Conservation (phyloP, 2,329 filamentous ascomycete genomes). For the Colletotrichum karsti region DNA sequence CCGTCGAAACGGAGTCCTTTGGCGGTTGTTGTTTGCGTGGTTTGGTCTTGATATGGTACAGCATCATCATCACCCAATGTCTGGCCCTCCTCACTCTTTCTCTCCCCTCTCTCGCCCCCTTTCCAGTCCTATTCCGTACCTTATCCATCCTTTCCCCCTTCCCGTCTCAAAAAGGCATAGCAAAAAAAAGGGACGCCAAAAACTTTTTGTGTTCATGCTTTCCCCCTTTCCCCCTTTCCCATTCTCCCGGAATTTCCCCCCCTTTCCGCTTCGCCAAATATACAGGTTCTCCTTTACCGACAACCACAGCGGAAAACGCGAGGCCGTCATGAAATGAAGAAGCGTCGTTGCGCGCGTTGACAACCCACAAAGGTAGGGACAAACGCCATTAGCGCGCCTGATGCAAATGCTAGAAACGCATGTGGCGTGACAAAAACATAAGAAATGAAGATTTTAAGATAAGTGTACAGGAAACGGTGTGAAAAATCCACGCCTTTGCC, state of each 20-base stretch:
- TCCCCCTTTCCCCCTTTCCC: slow-evolving; percentile 20
- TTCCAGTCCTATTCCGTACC: neutral
- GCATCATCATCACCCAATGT: slow-evolving; percentile 24
- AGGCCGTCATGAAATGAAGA: neutral
- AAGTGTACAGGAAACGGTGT: slow-evolving; percentile 25
- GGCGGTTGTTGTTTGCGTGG: slow-evolving; percentile 15
- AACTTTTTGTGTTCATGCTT: slow-evolving; percentile 27
- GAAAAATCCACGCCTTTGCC: slow-evolving; percentile 20
- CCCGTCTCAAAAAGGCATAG: slow-evolving; percentile 15
- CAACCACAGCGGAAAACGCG: neutral
- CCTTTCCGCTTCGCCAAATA: slow-evolving; percentile 19
- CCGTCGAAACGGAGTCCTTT: slow-evolving; percentile 16
- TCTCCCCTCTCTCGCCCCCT: neutral
- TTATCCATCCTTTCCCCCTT: neutral
- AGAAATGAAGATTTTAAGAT: slow-evolving; percentile 14
- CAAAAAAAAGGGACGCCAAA: slow-evolving; percentile 26
- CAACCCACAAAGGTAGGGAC: neutral
- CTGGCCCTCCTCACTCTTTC: neutral
- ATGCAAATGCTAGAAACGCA: slow-evolving; percentile 28
- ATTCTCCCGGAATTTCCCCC: slow-evolving; percentile 5
- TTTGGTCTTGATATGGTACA: slow-evolving; percentile 28
- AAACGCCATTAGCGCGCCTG: neutral
- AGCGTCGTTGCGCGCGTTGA: slow-evolving; percentile 6
- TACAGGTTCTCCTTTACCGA: slow-evolving; percentile 12
- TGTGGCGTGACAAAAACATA: slow-evolving; percentile 2